Conservation (phyloP, 352 stramenopile species). For the Elongisporangium undulatum region DNA sequence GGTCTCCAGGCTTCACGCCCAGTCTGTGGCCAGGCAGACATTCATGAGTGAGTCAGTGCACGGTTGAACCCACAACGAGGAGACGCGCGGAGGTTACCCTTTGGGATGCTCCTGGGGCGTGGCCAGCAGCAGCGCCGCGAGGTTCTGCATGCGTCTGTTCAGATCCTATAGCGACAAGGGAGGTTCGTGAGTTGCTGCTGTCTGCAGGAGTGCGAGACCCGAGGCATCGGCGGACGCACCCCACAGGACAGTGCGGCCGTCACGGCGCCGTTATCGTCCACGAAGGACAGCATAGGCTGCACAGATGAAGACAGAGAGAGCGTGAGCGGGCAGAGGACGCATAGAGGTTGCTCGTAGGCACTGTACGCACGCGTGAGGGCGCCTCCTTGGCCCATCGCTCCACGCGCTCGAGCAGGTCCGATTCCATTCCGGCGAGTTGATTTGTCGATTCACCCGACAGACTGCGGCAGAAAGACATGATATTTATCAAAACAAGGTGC, state of each 20-base stretch:
- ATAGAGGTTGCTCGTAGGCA: neutral
- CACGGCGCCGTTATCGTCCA: slow-evolving; percentile 57
- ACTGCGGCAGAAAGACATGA: neutral
- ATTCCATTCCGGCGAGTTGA: slow-evolving; percentile 37
- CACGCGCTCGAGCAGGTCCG: slow-evolving; percentile 64
- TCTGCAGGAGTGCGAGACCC: slow-evolving; percentile 3
- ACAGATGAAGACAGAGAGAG: slow-evolving; percentile 2
- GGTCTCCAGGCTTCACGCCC: slow-evolving; percentile 59
- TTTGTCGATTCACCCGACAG: neutral
- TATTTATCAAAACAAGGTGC: neutral
- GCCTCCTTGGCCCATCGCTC: slow-evolving; percentile 76
- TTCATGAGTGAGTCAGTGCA: neutral
- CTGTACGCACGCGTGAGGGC: slow-evolving; percentile 40
- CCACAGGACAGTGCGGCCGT: slow-evolving; percentile 47
- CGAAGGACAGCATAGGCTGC: slow-evolving; percentile 76
- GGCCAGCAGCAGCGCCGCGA: slow-evolving; percentile 57
- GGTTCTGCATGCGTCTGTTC: slow-evolving; percentile 56
- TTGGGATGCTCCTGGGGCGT: slow-evolving; percentile 48
- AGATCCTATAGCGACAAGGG: slow-evolving; percentile 40
- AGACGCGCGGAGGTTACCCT: slow-evolving; percentile 28
- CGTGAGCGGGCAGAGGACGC: neutral
- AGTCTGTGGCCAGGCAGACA: slow-evolving; percentile 28
- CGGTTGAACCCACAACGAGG: slow-evolving; percentile 1
- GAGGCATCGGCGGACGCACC: slow-evolving; percentile 20
- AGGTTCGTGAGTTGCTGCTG: neutral